Evolutionary conservation across 768 basidiomycete species (phyloP).

Genomic region (Hygrophorus russula): DNA sequence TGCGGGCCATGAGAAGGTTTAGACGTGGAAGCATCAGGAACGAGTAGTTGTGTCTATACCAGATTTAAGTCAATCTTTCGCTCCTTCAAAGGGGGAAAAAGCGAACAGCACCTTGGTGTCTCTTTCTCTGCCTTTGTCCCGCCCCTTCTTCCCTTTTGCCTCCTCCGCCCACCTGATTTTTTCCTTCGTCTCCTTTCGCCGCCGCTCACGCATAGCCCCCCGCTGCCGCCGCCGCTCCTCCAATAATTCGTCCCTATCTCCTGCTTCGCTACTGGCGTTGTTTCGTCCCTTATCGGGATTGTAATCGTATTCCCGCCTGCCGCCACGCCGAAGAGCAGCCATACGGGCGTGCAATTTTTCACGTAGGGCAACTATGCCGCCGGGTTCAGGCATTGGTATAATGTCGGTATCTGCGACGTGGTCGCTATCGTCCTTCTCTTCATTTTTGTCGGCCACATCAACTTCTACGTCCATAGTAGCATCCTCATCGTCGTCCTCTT

Average conservation of each 20-base stretch:
- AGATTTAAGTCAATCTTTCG: not conserved
- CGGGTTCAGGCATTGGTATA: slow-evolving; percentile 54
- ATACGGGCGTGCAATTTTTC: slow-evolving; percentile 72
- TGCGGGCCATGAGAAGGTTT: slow-evolving; percentile 21
- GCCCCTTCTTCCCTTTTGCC: slow-evolving; percentile 37
- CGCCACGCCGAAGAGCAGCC: slow-evolving; percentile 46
- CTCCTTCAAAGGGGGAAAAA: not conserved
- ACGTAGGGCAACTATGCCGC: slow-evolving; percentile 52
- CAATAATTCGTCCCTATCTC: slow-evolving; percentile 70
- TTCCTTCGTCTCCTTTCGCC: slow-evolving; percentile 80
- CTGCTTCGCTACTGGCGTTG: slow-evolving; percentile 28
- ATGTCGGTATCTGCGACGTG: slow-evolving; percentile 19
- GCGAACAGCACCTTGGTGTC: not conserved
- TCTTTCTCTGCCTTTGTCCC: slow-evolving; percentile 24
- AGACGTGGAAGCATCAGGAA: slow-evolving; percentile 36
- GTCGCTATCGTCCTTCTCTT: slow-evolving; percentile 16
- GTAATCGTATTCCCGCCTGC: slow-evolving; percentile 5
- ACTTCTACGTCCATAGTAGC: slow-evolving; percentile 23
- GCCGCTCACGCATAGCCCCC: slow-evolving; percentile 73
- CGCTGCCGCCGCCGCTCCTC: slow-evolving; percentile 70
- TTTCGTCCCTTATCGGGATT: slow-evolving; percentile 11
- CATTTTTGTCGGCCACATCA: too few species aligned
- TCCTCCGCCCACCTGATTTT: slow-evolving; percentile 61
- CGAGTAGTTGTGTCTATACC: slow-evolving; percentile 57
- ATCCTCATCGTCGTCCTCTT: slow-evolving; percentile 20